phyloP scores from a whole-genome alignment of 116 monocot genomes.

The Zostera marina region DNA sequence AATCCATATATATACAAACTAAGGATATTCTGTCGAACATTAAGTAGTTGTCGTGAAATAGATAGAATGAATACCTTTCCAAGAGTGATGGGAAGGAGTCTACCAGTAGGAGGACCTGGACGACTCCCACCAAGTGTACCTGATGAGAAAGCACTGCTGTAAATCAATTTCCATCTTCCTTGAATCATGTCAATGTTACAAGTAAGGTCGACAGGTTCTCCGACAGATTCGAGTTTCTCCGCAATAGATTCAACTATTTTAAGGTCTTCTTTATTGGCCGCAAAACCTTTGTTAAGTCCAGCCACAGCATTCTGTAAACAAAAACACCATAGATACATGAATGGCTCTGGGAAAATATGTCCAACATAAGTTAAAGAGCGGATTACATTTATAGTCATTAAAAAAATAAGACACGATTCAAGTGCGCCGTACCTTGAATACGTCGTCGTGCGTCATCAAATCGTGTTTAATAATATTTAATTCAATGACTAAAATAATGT shows the following conservation, averaged over 20 bases:
- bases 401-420: too few species aligned
- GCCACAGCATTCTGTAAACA: constrained; percentile 62
- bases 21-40: too few species aligned
- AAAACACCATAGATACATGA: background rate
- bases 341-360: background rate
- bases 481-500: too few species aligned
- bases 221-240: constrained; percentile 52
- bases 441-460: too few species aligned
- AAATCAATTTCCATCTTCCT: constrained; percentile 80
- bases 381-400: too few species aligned
- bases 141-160: constrained; percentile 92
- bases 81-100: constrained; percentile 76
- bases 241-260: constrained; percentile 52
- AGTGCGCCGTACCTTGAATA: too few species aligned
- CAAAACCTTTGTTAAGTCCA: constrained; percentile 83
- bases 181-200: constrained; percentile 74
- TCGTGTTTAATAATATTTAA: too few species aligned
- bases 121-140: constrained; percentile 79
- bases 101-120: constrained; percentile 73
- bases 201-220: constrained; percentile 48
- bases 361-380: background rate
- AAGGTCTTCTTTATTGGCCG: constrained; percentile 67
- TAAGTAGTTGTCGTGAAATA: too few species aligned
- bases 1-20: too few species aligned
- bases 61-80: too few species aligned